A percentile compares a stretch with the other conserved stretches of the same genome.
Conservation (phyloP, 495 filamentous ascomycete genomes). For the Penicillium subrubescens region DNA sequence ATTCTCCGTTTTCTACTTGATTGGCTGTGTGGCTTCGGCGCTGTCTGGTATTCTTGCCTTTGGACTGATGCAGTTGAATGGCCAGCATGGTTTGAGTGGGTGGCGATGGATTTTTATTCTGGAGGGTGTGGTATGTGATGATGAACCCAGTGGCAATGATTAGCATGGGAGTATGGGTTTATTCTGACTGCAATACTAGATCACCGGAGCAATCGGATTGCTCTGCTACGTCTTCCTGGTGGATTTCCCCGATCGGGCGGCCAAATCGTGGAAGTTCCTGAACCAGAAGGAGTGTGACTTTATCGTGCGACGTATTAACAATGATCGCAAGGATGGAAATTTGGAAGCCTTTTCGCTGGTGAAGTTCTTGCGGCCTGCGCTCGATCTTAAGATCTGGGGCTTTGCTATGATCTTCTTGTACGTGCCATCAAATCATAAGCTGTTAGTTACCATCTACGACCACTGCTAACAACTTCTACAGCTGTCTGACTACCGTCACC, state of each 20-base stretch:
- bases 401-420: slow-evolving; percentile 62
- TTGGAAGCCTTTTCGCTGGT: slow-evolving; percentile 50
- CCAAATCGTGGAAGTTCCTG: slow-evolving; percentile 57
- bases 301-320: slow-evolving; percentile 58
- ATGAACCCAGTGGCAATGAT: no score
- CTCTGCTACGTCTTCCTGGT: slow-evolving; percentile 56
- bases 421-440: not conserved
- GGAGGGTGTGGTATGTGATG: slow-evolving; percentile 49
- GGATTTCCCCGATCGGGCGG: slow-evolving; percentile 58
- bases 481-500: slow-evolving; percentile 57
- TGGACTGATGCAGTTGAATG: slow-evolving; percentile 62
- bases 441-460: not conserved
- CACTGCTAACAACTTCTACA: slow-evolving; percentile 6
- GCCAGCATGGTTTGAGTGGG: slow-evolving; percentile 48
- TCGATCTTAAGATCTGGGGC: slow-evolving; percentile 63
- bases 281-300: slow-evolving; percentile 52
- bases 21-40: slow-evolving; percentile 63
- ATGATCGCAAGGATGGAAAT: slow-evolving; percentile 59
- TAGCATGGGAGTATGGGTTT: not conserved
- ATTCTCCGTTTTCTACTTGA: slow-evolving; percentile 64
- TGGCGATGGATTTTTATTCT: slow-evolving; percentile 71
- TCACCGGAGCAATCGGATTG: slow-evolving; percentile 46
- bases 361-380: slow-evolving; percentile 49
- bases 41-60: slow-evolving; percentile 66
- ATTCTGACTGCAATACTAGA: slow-evolving; percentile 12